Evolutionary conservation across 2,329 filamentous ascomycete species (phyloP), one percentile per base, ranked within the genome.

Genomic region (Zymoseptoria tritici): DNA sequence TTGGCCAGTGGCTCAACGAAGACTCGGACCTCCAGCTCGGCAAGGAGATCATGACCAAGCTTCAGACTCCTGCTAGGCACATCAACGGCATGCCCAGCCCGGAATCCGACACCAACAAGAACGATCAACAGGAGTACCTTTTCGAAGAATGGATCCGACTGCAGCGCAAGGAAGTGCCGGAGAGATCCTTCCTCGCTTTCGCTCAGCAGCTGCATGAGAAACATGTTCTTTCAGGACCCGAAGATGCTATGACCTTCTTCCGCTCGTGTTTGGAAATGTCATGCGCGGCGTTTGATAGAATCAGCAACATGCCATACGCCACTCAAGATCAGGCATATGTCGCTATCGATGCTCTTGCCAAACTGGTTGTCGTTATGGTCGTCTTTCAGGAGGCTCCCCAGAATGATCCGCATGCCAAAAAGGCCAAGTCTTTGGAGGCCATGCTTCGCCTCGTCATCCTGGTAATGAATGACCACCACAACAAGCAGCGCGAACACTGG

Each of bases 141-240:
- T 97, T 99, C 70, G 91, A 93, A 51, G 94, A 99, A 76, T 99
- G 94, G 94, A 84, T 93, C 26, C 86, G 88, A 61, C 82, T 97
- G 7, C 88, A 88, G 73, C 90, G 91, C 67, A 83, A 85, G n/a
- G 85, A 87, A 66, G 85, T 87, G 3, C 86, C 87, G 3, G 88
- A 91, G 62, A 89, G 88, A 70, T 83, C 87, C 0, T 80, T 86
- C 57, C 78, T 83, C 5, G 84, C 89, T 1, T 97, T 97, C 74
- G 83, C 97, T 52, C 85, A 88, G 68, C 93, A 97, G 73, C 79
- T 97, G 70, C 88, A 93, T 68, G 81, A 86, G 59, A 83, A 84
- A 64, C 83, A 88, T 62, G 79, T 94, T 19, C 83, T 97, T 70
- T 83, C 84, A 57, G 85, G 81, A 66, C 85, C 85, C 63, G 88